A percentile compares a stretch with the other conserved stretches of the same genome.
These are phyloP conservation scores for Cystofilobasidium capitatum DNA, from an alignment of 768 basidiomycete genomes.

Conservation along the genomic window DNA sequence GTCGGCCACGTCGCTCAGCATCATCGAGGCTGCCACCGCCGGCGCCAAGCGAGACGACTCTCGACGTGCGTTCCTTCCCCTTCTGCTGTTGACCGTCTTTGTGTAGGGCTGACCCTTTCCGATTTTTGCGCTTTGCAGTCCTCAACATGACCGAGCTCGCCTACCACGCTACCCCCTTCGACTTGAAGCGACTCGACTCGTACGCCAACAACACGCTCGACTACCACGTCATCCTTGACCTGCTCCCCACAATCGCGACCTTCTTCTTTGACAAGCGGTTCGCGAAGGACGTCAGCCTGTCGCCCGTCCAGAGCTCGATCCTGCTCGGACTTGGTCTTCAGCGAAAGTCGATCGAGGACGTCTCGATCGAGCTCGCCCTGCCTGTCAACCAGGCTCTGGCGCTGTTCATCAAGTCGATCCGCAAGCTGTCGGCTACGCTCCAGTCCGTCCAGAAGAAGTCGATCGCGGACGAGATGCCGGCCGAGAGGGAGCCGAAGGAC, in stretches of 20 bases:
- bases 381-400: conserved; percentile 82
- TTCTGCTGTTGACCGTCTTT: neutral
- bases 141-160: conserved; percentile 49
- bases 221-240: conserved; percentile 89
- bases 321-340: conserved; percentile 25
- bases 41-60: conserved; percentile 28
- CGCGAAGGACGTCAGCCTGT: conserved; percentile 56
- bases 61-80: conserved; percentile 10
- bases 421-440: conserved; percentile 68
- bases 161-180: conserved; percentile 72
- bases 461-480: conserved; percentile 47
- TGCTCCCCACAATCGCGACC: conserved; percentile 69
- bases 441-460: conserved; percentile 69
- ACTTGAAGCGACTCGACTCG: conserved; percentile 87
- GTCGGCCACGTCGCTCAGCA: conserved; percentile 71
- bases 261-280: conserved; percentile 66
- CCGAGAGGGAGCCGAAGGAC: conserved; percentile 10
- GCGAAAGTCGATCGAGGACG: conserved; percentile 50
- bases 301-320: conserved; percentile 76
- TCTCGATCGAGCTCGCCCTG: conserved; percentile 75
- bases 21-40: conserved; percentile 71
- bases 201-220: conserved; percentile 87
- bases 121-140: conserved; percentile 37
- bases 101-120: neutral
- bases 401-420: conserved; percentile 78